Conservation (phyloP, 257 asterid genomes). For the Coffea eugenioides region DNA sequence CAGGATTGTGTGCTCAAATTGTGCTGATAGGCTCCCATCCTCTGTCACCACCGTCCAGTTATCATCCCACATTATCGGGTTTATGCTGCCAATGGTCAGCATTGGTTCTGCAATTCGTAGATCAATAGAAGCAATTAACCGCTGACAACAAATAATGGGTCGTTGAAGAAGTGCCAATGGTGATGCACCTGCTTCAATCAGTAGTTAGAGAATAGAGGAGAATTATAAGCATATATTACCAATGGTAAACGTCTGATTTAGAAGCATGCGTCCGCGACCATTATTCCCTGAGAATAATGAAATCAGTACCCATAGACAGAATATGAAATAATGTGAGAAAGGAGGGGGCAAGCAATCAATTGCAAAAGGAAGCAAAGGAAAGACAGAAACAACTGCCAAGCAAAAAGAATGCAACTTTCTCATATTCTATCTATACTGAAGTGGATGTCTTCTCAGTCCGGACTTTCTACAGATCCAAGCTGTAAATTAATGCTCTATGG, state of each 20-base stretch:
- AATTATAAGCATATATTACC: conserved; percentile 40
- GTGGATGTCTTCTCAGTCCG: background rate
- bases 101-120: conserved; percentile 69
- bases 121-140: background rate
- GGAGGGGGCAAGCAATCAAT: background rate
- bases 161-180: background rate
- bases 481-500: no score
- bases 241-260: conserved; percentile 92
- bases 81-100: conserved; percentile 85
- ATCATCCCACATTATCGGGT: conserved; percentile 82
- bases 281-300: conserved; percentile 55
- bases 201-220: background rate
- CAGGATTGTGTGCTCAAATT: conserved; percentile 90
- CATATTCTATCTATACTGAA: background rate
- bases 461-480: no score
- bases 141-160: background rate
- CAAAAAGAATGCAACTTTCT: background rate
- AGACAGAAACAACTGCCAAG: background rate
- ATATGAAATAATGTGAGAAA: background rate
- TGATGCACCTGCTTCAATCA: background rate
- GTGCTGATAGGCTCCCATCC: conserved; percentile 97
- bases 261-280: conserved; percentile 69
- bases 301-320: conserved; percentile 8
- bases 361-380: background rate
- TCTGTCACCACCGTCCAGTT: conserved; percentile 91